These are phyloP conservation scores for Elsinoe batatas DNA, from an alignment of 2,329 filamentous ascomycete species.

Conservation along the genomic window DNA sequence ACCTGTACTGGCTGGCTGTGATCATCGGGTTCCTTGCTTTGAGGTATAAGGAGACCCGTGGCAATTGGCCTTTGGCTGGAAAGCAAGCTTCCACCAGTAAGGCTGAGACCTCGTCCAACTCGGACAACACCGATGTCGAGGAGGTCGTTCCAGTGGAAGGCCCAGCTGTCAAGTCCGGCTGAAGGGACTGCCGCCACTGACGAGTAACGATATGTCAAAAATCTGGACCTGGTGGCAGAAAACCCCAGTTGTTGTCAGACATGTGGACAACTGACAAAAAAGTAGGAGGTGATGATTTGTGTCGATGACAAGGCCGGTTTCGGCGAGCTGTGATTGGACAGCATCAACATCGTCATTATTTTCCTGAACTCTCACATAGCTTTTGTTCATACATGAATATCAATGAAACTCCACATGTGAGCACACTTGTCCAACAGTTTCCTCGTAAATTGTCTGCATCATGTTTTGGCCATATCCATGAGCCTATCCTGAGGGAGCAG, in stretches of 20 bases:
- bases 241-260: neutral
- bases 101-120: neutral
- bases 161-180: neutral
- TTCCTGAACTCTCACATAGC: neutral
- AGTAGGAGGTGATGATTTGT: neutral
- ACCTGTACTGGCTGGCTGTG: constrained; percentile 71
- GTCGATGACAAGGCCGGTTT: neutral
- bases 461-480: constrained; percentile 46
- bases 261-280: neutral
- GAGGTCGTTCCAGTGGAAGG: neutral
- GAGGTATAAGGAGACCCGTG: constrained; percentile 55
- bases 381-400: no score
- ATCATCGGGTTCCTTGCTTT: constrained; percentile 55
- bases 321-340: constrained; percentile 3
- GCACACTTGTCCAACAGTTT: no score
- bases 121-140: neutral
- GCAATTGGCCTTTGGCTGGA: constrained; percentile 35
- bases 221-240: no score
- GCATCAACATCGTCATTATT: neutral
- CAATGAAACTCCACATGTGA: no score
- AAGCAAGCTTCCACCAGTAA: neutral
- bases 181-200: no score
- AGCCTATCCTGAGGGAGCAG: constrained; percentile 16
- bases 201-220: no score
- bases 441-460: constrained; percentile 12